These are phyloP conservation scores for Phytophthora pisi DNA, from an alignment of 352 stramenopile species.

Conservation along the genomic window DNA sequence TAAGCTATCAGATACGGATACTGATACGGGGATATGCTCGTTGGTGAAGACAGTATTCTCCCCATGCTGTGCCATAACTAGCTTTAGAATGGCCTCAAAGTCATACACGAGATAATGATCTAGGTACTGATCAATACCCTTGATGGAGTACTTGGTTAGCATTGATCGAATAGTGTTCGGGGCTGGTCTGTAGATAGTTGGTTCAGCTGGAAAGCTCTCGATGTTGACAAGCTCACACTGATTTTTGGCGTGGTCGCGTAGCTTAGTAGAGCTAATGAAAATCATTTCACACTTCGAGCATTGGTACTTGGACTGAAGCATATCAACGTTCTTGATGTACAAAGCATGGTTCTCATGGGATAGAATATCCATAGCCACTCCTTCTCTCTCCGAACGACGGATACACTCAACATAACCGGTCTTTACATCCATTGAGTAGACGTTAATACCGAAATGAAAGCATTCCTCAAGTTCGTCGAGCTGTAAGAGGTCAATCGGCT, in stretches of 20 bases:
- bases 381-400: slow-evolving; percentile 1
- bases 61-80: slow-evolving; percentile 4
- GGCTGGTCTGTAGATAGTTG: too few species aligned
- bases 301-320: slow-evolving; percentile 1
- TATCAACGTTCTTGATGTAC: slow-evolving; percentile 9
- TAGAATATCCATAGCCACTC: slow-evolving; percentile 6
- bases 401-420: slow-evolving; percentile 5
- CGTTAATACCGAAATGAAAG: slow-evolving; percentile 9
- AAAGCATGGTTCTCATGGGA: background rate
- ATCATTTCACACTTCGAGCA: slow-evolving; percentile 9
- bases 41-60: background rate
- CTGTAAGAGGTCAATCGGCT: slow-evolving; percentile 13
- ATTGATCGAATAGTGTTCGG: too few species aligned
- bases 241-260: too few species aligned
- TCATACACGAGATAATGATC: slow-evolving; percentile 20
- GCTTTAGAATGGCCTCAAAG: slow-evolving; percentile 7
- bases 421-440: slow-evolving; percentile 10
- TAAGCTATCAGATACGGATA: slow-evolving; percentile 5
- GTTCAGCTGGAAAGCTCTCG: too few species aligned
- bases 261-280: too few species aligned
- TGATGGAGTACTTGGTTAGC: too few species aligned
- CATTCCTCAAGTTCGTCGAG: slow-evolving; percentile 7
- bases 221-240: too few species aligned
- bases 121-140: too few species aligned
- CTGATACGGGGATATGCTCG: background rate